A percentile compares a stretch with the other conserved stretches of the same genome.
Evolutionary conservation across 192 early-diverging fungal genomes (phyloP).

Genomic region (Coemansia sp.): DNA sequence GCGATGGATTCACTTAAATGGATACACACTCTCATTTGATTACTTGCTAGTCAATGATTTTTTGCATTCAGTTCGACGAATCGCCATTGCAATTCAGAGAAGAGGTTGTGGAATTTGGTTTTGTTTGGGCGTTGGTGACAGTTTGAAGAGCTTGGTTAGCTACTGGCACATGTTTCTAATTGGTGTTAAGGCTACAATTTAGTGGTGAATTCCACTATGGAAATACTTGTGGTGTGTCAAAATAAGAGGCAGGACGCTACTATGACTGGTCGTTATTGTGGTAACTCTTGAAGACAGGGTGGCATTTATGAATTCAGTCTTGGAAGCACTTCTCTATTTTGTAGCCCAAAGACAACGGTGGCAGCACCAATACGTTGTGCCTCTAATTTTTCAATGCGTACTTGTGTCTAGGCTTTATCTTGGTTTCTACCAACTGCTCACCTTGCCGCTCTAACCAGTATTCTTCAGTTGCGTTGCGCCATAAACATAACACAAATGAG

Average conservation of each 20-base stretch:
- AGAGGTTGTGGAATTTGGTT: background rate
- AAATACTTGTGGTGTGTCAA: background rate
- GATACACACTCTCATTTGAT: background rate
- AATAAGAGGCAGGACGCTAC: background rate
- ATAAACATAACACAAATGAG: background rate
- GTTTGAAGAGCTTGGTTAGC: background rate
- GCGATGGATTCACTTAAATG: background rate
- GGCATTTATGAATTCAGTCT: background rate
- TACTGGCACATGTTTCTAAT: background rate
- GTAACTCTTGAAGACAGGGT: background rate
- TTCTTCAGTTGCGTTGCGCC: background rate
- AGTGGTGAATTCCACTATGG: background rate
- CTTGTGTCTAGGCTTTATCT: background rate
- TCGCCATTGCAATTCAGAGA: background rate
- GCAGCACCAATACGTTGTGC: background rate
- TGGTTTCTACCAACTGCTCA: background rate
- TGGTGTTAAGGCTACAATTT: background rate
- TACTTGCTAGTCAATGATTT: background rate
- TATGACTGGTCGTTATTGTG: background rate
- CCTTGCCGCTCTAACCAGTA: background rate
- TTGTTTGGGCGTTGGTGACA: background rate
- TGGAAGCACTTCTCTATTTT: background rate
- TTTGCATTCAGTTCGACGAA: background rate
- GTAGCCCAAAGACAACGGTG: background rate
- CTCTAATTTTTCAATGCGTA: background rate